phyloP scores from a whole-genome alignment of 257 asterid species.

The Plantago major region DNA sequence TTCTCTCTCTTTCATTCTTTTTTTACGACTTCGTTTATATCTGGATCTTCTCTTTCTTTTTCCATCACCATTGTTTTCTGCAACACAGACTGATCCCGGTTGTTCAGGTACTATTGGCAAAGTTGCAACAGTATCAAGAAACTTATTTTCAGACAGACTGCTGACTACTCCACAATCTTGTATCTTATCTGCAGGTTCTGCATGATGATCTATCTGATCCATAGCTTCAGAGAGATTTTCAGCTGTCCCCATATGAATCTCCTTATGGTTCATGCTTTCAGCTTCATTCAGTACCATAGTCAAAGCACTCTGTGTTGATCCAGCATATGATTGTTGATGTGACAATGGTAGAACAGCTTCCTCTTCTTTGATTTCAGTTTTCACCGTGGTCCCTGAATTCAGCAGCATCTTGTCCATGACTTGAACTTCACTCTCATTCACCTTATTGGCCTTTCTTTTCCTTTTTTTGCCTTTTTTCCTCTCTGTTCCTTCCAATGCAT shows the following conservation, averaged over 20 bases:
- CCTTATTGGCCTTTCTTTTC: not conserved
- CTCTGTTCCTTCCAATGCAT: conserved; percentile 19
- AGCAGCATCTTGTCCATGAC: not conserved
- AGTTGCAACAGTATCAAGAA: no score
- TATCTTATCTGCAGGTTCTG: not conserved
- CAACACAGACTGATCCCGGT: not conserved
- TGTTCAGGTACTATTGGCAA: no score
- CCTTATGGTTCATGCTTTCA: conserved; percentile 21
- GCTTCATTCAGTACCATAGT: conserved; percentile 4
- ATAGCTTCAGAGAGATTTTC: conserved; percentile 15
- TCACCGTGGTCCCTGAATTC: not conserved
- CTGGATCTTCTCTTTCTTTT: conserved; percentile 21
- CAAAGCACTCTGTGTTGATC: conserved; percentile 20
- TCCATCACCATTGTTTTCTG: conserved; percentile 12
- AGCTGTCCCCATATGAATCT: conserved; percentile 21
- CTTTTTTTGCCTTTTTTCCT: conserved; percentile 16
- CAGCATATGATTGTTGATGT: conserved; percentile 22
- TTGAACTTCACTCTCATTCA: not conserved
- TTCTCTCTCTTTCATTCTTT: conserved; percentile 15
- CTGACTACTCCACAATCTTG: not conserved
- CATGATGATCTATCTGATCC: not conserved
- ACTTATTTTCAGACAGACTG: not conserved
- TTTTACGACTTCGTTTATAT: not conserved
- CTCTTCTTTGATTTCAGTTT: not conserved
- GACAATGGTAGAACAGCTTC: conserved; percentile 19